phyloP scores from a whole-genome alignment of 2,329 filamentous ascomycete species.

The Xylaria sp. region DNA sequence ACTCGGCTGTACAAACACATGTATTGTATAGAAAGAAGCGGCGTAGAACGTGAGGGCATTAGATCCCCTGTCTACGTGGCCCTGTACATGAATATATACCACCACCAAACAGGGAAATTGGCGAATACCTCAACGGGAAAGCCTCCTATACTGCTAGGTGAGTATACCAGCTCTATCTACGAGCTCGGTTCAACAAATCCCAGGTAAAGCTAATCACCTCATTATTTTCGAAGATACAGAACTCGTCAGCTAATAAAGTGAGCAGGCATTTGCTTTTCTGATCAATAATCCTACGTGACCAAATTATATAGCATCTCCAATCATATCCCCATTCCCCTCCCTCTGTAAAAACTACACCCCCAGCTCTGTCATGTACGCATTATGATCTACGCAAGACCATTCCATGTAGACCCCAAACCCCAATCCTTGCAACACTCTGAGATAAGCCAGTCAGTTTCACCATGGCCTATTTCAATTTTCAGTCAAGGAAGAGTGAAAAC shows the following conservation, averaged over 20 bases:
- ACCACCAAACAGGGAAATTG: slow-evolving; percentile 23
- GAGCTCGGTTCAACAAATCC: not conserved
- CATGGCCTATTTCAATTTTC: slow-evolving; percentile 49
- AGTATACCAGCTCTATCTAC: not conserved
- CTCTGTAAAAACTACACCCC: not conserved
- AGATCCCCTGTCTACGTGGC: slow-evolving; percentile 13
- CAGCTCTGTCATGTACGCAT: not conserved
- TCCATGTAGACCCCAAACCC: slow-evolving; percentile 1
- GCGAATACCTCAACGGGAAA: slow-evolving; percentile 12
- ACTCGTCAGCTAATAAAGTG: slow-evolving; percentile 11
- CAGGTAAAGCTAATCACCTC: slow-evolving; percentile 20
- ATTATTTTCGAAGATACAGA: too few relatives aligned
- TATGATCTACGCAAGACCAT: not conserved
- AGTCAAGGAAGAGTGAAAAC: slow-evolving; percentile 48
- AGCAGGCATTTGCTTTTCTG: not conserved
- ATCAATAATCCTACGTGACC: not conserved
- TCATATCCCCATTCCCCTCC: not conserved
- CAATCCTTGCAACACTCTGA: slow-evolving; percentile 50
- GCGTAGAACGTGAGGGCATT: slow-evolving; percentile 13
- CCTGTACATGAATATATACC: slow-evolving; percentile 33
- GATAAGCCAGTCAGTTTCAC: slow-evolving; percentile 43
- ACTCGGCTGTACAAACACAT: slow-evolving; percentile 37
- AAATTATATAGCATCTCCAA: not conserved
- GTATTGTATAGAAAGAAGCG: slow-evolving; percentile 33
- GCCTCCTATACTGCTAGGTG: not conserved